Base-by-base conservation (phyloP, 495 filamentous ascomycete genomes). In the Aspergillus saccharolyticus region DNA sequence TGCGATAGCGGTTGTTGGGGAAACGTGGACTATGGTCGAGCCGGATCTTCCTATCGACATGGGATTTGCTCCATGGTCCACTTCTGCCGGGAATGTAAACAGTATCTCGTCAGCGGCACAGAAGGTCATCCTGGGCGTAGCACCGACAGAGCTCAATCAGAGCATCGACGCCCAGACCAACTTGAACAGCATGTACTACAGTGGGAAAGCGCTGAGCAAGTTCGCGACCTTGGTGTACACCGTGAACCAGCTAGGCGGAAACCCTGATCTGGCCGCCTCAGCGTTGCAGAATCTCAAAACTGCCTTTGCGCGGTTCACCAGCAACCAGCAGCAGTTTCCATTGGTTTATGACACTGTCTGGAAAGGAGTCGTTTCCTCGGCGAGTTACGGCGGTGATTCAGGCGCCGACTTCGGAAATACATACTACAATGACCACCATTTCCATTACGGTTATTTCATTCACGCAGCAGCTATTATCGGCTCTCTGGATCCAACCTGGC, bases 341-440 rank as follows among this genome's bases (percentile, higher is more conserved):
- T 77, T 98, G 5, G 86, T 89, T 17, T 96, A 95, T 63, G 90
- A 96, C 54, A 77, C 77, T 30, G 80, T 80, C 14, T 97, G 93
- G 93, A 88, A 88, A 60, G 94, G 94, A 8, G 75, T 95, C 3
- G 89, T 96, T 15, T 92, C 89, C 5, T 83, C 84, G 7, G 90
- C 89, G 2, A 83, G 84, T 8, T 98, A 96, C 67, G 90, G 87
- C 6, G 83, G 87, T 10, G 83, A 96, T 62, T 61, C 78, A 6
- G 84, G 86, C 43, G 80, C 71, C 43, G 90, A 95, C 64, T 94
- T 92, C 66, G 90, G 90, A 52, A 91, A 92, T 64, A 85, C 85
- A 1, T 84, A 83, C 59, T 96, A 96, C 78, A 96, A 96, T 65
- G 94, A 98, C 65, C 95, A 97, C 65, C 95, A 98, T 70, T 98